phyloP scores from a whole-genome alignment of 192 early-diverging fungal genomes.

The Podila epigama region DNA sequence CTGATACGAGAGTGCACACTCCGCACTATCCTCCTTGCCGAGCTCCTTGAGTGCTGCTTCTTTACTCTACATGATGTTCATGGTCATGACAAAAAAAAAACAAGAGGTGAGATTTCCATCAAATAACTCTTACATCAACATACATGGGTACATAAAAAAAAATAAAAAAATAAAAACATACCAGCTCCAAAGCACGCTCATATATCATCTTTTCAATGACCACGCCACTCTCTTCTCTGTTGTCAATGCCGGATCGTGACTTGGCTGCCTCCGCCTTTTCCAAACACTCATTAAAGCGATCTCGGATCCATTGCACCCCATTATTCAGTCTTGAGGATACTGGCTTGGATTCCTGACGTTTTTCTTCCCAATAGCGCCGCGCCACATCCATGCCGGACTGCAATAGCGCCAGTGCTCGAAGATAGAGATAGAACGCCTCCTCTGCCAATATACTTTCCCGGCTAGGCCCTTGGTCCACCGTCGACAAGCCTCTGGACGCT shows the following conservation, averaged over 20 bases:
- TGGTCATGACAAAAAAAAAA: not conserved
- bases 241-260: slow-evolving; percentile 59
- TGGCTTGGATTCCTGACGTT: slow-evolving; percentile 47
- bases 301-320: slow-evolving; percentile 89
- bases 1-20: slow-evolving; percentile 79
- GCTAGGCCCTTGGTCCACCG: slow-evolving; percentile 34
- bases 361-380: slow-evolving; percentile 62
- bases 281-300: slow-evolving; percentile 89
- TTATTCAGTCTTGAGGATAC: slow-evolving; percentile 51
- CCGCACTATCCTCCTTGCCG: slow-evolving; percentile 64
- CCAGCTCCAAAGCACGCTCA: slow-evolving; percentile 75
- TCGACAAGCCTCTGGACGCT: slow-evolving; percentile 1
- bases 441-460: slow-evolving; percentile 59
- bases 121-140: not conserved
- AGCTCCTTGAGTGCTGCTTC: slow-evolving; percentile 71
- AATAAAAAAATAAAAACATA: slow-evolving; percentile 30
- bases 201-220: slow-evolving; percentile 76
- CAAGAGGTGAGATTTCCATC: not conserved
- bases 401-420: slow-evolving; percentile 71
- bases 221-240: slow-evolving; percentile 58
- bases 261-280: slow-evolving; percentile 79
- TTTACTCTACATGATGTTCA: slow-evolving; percentile 56
- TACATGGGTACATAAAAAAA: not conserved
- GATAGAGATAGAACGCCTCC: slow-evolving; percentile 75
- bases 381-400: slow-evolving; percentile 64